Percentiles rank a stretch among this genome's conserved stretches.
Evolutionary conservation across 495 filamentous ascomycete genomes (phyloP).

Genomic region (Collariella sp.): DNA sequence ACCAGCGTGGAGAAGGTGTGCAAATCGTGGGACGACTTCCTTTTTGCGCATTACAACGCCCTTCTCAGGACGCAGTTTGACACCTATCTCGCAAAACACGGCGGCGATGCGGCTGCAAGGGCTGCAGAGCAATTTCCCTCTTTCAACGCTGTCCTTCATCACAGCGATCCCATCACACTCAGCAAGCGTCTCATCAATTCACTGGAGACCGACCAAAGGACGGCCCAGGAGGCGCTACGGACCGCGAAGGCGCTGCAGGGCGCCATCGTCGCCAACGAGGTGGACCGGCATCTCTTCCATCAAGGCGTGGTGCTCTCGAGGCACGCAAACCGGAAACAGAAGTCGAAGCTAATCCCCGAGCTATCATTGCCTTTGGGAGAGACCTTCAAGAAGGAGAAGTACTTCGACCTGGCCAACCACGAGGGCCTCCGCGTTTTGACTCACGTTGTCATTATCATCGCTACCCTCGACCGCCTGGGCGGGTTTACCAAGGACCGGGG

Average conservation of each 20-base stretch:
- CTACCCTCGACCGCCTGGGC: conserved; percentile 44
- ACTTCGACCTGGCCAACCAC: conserved; percentile 45
- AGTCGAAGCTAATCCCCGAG: conserved; percentile 44
- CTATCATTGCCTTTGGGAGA: conserved; percentile 20
- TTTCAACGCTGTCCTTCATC: conserved; percentile 44
- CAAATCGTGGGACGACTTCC: conserved; percentile 74
- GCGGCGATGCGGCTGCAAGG: conserved; percentile 31
- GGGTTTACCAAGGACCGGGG: conserved; percentile 33
- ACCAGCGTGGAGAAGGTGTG: conserved; percentile 67
- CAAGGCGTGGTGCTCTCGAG: conserved; percentile 50
- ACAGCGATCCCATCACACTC: conserved; percentile 43
- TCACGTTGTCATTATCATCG: conserved; percentile 46
- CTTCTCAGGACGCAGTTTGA: conserved; percentile 65
- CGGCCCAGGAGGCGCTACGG: conserved; percentile 40
- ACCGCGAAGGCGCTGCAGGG: conserved; percentile 60
- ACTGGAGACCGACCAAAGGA: conserved; percentile 41
- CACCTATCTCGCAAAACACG: conserved; percentile 44
- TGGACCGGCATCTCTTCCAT: conserved; percentile 48
- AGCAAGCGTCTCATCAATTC: conserved; percentile 42
- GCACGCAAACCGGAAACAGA: conserved; percentile 40
- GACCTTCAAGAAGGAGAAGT: conserved; percentile 31
- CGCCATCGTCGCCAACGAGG: conserved; percentile 50
- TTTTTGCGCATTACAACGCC: conserved; percentile 86
- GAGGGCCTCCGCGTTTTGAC: conserved; percentile 51
- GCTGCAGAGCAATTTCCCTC: conserved; percentile 38